These are phyloP conservation scores for Cryptococcus sp. DNA, from an alignment of 1,284 basidiomycete species.

Conservation along the genomic window DNA sequence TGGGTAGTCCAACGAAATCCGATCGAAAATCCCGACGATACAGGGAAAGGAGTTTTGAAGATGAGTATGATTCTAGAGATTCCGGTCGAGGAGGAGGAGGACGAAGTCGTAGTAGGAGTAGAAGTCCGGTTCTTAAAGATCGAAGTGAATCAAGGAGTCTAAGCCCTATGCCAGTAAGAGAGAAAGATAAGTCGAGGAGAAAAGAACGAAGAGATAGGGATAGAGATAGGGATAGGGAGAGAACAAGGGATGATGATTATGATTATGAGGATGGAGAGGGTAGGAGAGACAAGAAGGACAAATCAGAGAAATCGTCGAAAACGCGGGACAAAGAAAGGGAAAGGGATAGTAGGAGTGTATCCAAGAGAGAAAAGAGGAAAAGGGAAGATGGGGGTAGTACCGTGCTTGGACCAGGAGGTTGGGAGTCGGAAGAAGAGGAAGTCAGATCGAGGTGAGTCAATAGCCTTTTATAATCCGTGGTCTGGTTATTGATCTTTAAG, in stretches of 20 bases:
- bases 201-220: background rate
- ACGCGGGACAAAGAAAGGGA: slow-evolving; percentile 9
- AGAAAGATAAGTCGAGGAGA: background rate
- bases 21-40: background rate
- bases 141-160: slow-evolving; percentile 6
- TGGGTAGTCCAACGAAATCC: slow-evolving; percentile 4
- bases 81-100: background rate
- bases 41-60: slow-evolving; percentile 10
- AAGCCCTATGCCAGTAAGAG: background rate
- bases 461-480: no score
- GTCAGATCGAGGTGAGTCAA: background rate
- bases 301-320: slow-evolving; percentile 11
- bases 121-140: slow-evolving; percentile 4
- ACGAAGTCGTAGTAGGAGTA: slow-evolving; percentile 1
- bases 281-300: slow-evolving; percentile 2
- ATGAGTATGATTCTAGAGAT: slow-evolving; percentile 8
- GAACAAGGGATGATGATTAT: slow-evolving; percentile 1
- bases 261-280: background rate
- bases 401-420: slow-evolving; percentile 3
- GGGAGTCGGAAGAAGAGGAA: background rate
- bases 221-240: background rate
- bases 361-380: slow-evolving; percentile 24
- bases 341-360: slow-evolving; percentile 21
- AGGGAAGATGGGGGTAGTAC: slow-evolving; percentile 6
- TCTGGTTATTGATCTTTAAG: background rate